Percentiles rank a stretch among this genome's conserved stretches.
Evolutionary conservation across 2,329 filamentous ascomycete species (phyloP).

Genomic region (Nigrograna mackinnonii): DNA sequence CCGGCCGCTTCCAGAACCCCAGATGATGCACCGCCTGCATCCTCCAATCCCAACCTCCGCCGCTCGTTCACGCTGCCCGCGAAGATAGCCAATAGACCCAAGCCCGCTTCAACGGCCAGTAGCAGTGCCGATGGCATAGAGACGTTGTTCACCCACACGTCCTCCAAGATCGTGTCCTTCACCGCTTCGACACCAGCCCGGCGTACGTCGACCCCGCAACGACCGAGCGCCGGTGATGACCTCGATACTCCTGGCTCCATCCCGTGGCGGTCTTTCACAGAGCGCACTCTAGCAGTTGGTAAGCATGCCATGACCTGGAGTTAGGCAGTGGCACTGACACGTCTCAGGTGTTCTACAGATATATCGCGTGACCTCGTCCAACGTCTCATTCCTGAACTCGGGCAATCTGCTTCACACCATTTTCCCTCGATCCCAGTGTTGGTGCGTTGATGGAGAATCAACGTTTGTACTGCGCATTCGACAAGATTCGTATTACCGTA

Average conservation of each 20-base stretch:
- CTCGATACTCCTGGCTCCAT: constrained; percentile 65
- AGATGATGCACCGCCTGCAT: constrained; percentile 24
- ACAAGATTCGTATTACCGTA: constrained; percentile 84
- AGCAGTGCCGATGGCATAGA: constrained; percentile 57
- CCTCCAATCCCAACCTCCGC: constrained; percentile 27
- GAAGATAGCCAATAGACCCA: constrained; percentile 36
- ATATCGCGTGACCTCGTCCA: constrained; percentile 80
- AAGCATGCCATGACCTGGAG: constrained; percentile 27
- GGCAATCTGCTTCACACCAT: constrained; percentile 84
- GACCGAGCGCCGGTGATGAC: constrained; percentile 11
- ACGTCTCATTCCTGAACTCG: constrained; percentile 83
- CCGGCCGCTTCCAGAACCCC: constrained; percentile 28
- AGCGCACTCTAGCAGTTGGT: constrained; percentile 81
- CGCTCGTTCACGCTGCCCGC: constrained; percentile 55
- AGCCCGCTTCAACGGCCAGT: constrained; percentile 34
- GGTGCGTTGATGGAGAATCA: constrained; percentile 84
- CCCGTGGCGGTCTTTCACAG: constrained; percentile 74
- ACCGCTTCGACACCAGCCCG: constrained; percentile 36
- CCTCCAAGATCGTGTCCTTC: constrained; percentile 73
- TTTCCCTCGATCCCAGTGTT: constrained; percentile 86
- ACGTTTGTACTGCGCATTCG: constrained; percentile 88
- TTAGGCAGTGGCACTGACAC: constrained; percentile 5
- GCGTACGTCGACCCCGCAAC: constrained; percentile 19
- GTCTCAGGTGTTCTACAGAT: constrained; percentile 72
- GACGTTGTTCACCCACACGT: constrained; percentile 74